Percentiles rank a stretch among this genome's conserved stretches.
phyloP scores from a whole-genome alignment of 257 asterid genomes.

The Gentiana straminea region DNA sequence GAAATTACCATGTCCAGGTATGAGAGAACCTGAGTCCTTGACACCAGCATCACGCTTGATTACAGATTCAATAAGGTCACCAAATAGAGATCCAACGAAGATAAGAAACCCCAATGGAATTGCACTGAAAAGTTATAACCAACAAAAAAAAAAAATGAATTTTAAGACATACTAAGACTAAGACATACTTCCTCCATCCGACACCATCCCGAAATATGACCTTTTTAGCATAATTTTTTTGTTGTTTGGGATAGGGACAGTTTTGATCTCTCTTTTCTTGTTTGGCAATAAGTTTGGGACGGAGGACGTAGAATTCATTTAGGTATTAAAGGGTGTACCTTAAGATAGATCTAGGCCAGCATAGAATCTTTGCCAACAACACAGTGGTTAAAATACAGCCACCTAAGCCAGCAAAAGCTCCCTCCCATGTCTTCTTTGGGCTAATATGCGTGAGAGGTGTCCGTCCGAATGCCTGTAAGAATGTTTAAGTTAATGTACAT shows the following conservation, averaged over 20 bases:
- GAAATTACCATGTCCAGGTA: conserved; percentile 90
- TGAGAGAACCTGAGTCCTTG: conserved; percentile 95
- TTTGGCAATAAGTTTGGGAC: too few species aligned
- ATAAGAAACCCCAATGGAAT: conserved; percentile 69
- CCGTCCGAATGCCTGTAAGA: conserved; percentile 80
- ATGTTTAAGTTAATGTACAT: conserved; percentile 4
- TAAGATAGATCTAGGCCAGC: conserved; percentile 67
- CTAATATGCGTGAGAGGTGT: conserved; percentile 80
- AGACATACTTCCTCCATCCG: too few species aligned
- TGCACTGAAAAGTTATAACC: conserved; percentile 41
- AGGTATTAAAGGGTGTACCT: conserved; percentile 29
- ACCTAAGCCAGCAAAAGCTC: conserved; percentile 74
- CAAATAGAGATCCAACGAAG: conserved; percentile 90
- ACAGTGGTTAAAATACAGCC: conserved; percentile 75
- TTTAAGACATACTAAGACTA: too few species aligned
- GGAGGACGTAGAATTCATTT: too few species aligned
- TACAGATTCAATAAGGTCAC: conserved; percentile 91
- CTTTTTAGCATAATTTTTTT: too few species aligned
- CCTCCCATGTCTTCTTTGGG: conserved; percentile 99
- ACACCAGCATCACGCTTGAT: conserved; percentile 99
- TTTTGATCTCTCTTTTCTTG: too few species aligned
- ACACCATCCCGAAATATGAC: too few species aligned
- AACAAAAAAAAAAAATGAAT: background rate
- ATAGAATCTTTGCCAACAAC: conserved; percentile 51
- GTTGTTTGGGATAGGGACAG: too few species aligned